Base-by-base conservation (phyloP, 108 stramenopile genomes). In the Stephanodiscus minutulus region DNA sequence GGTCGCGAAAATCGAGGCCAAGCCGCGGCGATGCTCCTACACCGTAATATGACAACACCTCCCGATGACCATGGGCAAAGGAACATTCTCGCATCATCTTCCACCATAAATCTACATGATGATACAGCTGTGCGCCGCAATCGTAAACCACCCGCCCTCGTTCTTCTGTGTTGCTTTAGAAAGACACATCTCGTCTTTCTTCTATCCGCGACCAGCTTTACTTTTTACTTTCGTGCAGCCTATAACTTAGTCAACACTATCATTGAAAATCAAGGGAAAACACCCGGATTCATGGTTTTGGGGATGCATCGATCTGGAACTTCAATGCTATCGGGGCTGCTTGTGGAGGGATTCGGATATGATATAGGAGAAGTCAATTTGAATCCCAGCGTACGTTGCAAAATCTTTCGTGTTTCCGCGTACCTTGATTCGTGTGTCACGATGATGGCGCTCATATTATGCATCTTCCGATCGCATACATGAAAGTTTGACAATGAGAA, bases 271-370 rank as follows among this genome's bases (percentile, higher is more conserved):
- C 13, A 44, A 44, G 43, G 74, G 61, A 49, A 67, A 62, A 61
- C 33, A 28, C 70, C 77, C 22, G 93, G 93, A 48, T 85, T 91
- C 47, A 68, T 94, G 20, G 89, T 96, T 12, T 66, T 96, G 68
- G 95, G 95, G 35, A 96, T 96, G 95, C 95, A 96, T 62, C 71
- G 95, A n/a, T 86, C 85, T 48, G 92, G 91, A 54, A 44, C 95
- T 3, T 88, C 67, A 28, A 78, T 82, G 63, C 70, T 96, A 24
- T 78, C 88, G 15, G 92, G 95, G 25, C 64, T 96, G 21, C 66
- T 96, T 29, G 79, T 78, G 18, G 72, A 78, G 27, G 87, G 86
- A 22, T 84, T 84, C 50, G 91, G 90, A 25, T 89, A 92, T 66
- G 73, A 86, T 18, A 86, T 85, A 9, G 95, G 95, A 44, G 86